Base-by-base conservation (phyloP, 345 rosid genomes). In the Populus tremula region DNA sequence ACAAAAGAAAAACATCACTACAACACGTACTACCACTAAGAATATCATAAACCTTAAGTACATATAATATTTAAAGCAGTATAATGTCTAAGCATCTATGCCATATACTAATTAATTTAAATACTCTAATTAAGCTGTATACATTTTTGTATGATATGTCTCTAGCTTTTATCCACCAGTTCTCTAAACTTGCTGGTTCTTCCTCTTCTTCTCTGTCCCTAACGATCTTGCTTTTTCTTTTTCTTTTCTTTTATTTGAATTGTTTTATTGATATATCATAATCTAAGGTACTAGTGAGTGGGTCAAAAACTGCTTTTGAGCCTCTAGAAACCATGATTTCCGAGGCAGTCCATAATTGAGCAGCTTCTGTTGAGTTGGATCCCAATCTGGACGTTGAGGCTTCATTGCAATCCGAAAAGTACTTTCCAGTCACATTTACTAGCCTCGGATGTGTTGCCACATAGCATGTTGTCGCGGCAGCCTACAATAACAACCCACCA, bases 401-500 rank as follows among this genome's bases (percentile, higher is more conserved):
- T 85, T 94, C 97, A 74, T 96, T 94, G 78, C 99, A 96, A 73
- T 96, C 99, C 17, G 90, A 87, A 62, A 91, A 96, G 80, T 94
- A 93, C 79, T 94, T 91, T 17, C 98, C 98, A 17, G 91, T 82
- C 38, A 87, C 85, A 29, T 87, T 85, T 49, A 56, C 45, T 71
- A 96, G 69, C 78, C 89, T 89, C 27, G 91, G 91, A 78, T 89
- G 86, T 1, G 92, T 84, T 7, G 97, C 97, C 8, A 89, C 97
- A 77, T 89, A 96, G 77, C 98, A 94, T 13, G 97, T 93, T n/a
- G 97, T 94, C 5, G 98, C 97, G 12, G 98, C 98, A 73, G 95
- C 99, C 99, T 94, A 72, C 69, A 49, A 45, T 11, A 4, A 76
- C 45, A 31, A 3, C 14, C 17, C 18, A 9, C 16, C 6, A 1